Conservation (phyloP, 306 rosid species). For the Chamaecrista fasciculata region DNA sequence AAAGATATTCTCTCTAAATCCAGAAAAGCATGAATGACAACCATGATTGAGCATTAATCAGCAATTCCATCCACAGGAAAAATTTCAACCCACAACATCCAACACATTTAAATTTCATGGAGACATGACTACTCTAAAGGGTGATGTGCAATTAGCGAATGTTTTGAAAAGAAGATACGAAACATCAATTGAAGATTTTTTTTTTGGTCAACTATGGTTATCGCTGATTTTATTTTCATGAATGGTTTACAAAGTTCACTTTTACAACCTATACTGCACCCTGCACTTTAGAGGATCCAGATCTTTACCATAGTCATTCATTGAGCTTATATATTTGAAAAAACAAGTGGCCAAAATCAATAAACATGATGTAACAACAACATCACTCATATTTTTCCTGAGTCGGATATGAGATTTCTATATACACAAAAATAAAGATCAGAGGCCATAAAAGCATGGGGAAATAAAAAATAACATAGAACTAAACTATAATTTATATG, state of each 20-base stretch:
- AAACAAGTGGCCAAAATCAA: background rate
- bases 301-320: background rate
- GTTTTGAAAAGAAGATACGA: background rate
- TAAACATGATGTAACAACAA: background rate
- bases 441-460: background rate
- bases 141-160: background rate
- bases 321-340: background rate
- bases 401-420: background rate
- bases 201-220: background rate
- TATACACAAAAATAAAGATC: background rate
- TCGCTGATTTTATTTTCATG: background rate
- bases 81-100: background rate
- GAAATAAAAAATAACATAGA: background rate
- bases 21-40: background rate
- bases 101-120: background rate
- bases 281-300: background rate
- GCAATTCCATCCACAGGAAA: background rate
- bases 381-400: no score
- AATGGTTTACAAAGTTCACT: background rate
- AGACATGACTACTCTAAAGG: background rate
- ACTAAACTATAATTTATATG: background rate
- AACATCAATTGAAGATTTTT: background rate
- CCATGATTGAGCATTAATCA: background rate
- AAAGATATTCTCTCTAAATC: background rate
- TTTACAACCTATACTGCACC: background rate